phyloP scores from a whole-genome alignment of 140 eudicot species.

The Flaveria floridana region DNA sequence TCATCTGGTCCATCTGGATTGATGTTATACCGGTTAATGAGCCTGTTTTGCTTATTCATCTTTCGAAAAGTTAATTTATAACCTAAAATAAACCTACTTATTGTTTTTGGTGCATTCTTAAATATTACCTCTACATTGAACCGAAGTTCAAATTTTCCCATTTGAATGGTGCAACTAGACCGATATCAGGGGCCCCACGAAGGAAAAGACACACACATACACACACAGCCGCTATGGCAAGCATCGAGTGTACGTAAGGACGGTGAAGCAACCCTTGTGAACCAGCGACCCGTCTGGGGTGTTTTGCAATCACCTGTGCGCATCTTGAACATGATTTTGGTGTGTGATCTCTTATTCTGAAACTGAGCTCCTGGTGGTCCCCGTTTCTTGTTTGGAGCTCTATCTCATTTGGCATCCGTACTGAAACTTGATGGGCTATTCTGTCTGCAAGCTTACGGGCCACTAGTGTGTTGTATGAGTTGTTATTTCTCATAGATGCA shows the following conservation, averaged over 20 bases:
- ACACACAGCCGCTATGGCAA: conserved; percentile 90
- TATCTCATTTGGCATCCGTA: conserved; percentile 49
- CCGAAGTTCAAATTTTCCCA: conserved; percentile 83
- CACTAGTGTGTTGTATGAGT: conserved; percentile 66
- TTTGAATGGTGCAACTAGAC: conserved; percentile 56
- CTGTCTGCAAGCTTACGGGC: conserved; percentile 61
- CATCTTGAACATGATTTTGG: conserved; percentile 64
- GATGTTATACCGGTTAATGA: conserved; percentile 34
- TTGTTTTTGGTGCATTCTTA: conserved; percentile 17
- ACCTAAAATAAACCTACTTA: conserved; percentile 33
- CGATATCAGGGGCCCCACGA: conserved; percentile 70
- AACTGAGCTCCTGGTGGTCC: conserved; percentile 30
- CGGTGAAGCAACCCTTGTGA: conserved; percentile 72
- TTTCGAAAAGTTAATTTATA: conserved; percentile 33
- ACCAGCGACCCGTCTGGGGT: conserved; percentile 44
- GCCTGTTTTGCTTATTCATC: conserved; percentile 38
- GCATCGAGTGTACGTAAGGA: conserved; percentile 85
- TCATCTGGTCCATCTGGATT: conserved; percentile 27
- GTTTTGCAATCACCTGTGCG: conserved; percentile 42
- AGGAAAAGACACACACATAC: conserved; percentile 83
- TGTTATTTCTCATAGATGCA: conserved; percentile 69
- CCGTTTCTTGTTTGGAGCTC: conserved; percentile 37
- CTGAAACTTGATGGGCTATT: conserved; percentile 59
- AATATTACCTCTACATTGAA: conserved; percentile 35
- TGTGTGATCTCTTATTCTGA: conserved; percentile 23